Percentiles rank a stretch among this genome's conserved stretches.
phyloP scores from a whole-genome alignment of 1,284 basidiomycete species.

The Trametes pubescens region DNA sequence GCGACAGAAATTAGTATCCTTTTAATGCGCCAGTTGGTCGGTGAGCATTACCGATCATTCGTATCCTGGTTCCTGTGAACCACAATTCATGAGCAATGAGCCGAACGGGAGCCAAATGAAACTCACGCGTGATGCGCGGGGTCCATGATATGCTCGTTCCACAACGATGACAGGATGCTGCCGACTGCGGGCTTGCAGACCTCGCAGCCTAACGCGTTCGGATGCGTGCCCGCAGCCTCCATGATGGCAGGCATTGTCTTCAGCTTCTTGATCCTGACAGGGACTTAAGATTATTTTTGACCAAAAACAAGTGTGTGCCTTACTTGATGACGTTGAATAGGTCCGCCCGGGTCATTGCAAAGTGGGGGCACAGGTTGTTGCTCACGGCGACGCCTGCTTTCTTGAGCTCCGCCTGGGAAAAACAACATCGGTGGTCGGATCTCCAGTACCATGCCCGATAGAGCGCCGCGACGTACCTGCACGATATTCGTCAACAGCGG shows the following conservation, averaged over 20 bases:
- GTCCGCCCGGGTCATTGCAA: slow-evolving; percentile 73
- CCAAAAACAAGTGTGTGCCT: slow-evolving; percentile 11
- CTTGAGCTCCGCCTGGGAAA: slow-evolving; percentile 63
- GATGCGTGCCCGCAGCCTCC: slow-evolving; percentile 56
- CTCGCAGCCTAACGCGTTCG: slow-evolving; percentile 72
- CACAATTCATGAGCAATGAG: neutral
- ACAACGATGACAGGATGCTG: slow-evolving; percentile 72
- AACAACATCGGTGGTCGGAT: slow-evolving; percentile 4
- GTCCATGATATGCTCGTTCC: slow-evolving; percentile 75
- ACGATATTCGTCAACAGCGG: slow-evolving; percentile 58
- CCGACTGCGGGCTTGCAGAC: slow-evolving; percentile 78
- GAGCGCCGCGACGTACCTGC: slow-evolving; percentile 42
- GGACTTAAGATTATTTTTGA: neutral
- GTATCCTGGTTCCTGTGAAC: slow-evolving; percentile 67
- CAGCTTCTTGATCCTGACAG: slow-evolving; percentile 64
- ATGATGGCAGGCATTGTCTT: slow-evolving; percentile 66
- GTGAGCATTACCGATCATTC: slow-evolving; percentile 53
- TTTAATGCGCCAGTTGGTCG: slow-evolving; percentile 12
- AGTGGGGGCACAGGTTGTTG: slow-evolving; percentile 75
- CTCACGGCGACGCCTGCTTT: slow-evolving; percentile 69
- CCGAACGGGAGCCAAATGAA: neutral
- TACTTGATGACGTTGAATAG: slow-evolving; percentile 73
- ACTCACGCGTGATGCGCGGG: slow-evolving; percentile 63
- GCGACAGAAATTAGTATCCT: neutral
- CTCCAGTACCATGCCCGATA: neutral